Evolutionary conservation across 2,329 filamentous ascomycete genomes (phyloP).

Genomic region (Ciborinia camelliae): DNA sequence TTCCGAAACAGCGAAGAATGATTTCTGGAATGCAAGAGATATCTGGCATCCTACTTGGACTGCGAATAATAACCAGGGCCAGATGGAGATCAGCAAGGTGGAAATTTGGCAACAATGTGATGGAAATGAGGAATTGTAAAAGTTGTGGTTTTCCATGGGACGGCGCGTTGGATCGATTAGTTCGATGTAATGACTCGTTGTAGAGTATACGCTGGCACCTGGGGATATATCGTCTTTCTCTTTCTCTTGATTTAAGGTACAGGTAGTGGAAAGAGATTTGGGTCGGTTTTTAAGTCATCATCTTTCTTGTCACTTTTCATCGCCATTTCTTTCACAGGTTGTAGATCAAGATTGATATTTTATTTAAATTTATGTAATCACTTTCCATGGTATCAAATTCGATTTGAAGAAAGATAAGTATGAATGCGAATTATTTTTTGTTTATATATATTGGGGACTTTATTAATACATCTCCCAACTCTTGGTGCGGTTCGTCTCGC

Average conservation of each 20-base stretch:
- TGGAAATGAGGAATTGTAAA: conserved; percentile 46
- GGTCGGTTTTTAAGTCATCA: neutral
- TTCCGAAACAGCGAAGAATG: conserved; percentile 62
- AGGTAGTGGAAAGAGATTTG: neutral
- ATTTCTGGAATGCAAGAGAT: conserved; percentile 70
- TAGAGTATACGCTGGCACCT: neutral
- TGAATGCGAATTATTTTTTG: too few species aligned
- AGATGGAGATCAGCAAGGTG: conserved; percentile 67
- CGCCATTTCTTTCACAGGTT: too few species aligned
- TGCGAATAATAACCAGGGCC: conserved; percentile 47
- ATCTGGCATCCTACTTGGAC: conserved; percentile 71
- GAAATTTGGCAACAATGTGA: conserved; percentile 69
- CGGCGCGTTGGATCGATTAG: too few species aligned
- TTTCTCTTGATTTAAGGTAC: neutral
- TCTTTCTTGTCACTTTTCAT: neutral
- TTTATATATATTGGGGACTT: too few species aligned
- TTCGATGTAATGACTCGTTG: neutral
- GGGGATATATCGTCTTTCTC: neutral
- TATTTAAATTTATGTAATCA: too few species aligned
- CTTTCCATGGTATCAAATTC: too few species aligned
- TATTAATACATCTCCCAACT: too few species aligned
- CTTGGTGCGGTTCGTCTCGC: too few species aligned
- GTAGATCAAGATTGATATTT: too few species aligned
- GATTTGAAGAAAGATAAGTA: too few species aligned
- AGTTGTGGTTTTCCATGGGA: too few species aligned